Conservation (phyloP, 345 rosid species). For the Reutealis trisperma region DNA sequence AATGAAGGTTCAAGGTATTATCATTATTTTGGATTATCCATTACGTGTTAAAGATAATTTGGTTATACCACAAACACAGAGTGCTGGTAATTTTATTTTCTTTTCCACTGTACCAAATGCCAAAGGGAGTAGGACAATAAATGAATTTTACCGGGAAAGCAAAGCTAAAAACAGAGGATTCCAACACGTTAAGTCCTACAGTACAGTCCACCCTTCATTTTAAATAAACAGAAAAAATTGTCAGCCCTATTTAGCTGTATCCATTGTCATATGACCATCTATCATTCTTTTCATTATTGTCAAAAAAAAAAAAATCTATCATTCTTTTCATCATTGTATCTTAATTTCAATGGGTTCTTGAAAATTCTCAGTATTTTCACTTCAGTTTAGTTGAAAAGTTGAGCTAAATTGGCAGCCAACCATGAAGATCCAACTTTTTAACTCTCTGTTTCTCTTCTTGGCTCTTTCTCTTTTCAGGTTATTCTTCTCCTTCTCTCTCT, state of each 20-base stretch:
- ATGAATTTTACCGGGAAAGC: background rate
- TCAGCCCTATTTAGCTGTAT: background rate
- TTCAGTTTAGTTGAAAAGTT: background rate
- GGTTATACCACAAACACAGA: too few relatives aligned
- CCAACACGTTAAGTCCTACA: background rate
- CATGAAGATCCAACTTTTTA: conserved; percentile 25
- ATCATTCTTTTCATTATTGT: background rate
- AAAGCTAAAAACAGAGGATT: background rate
- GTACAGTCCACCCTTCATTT: background rate
- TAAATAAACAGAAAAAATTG: conserved; percentile 1
- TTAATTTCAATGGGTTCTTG: background rate
- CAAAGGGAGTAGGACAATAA: background rate
- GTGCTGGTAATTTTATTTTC: too few relatives aligned
- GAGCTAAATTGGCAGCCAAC: conserved; percentile 2
- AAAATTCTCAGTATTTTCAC: background rate
- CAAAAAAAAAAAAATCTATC: too few relatives aligned
- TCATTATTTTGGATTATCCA: too few relatives aligned
- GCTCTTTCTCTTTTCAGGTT: conserved; percentile 18
- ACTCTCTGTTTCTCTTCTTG: conserved; percentile 34
- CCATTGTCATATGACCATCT: background rate
- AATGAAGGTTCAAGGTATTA: too few relatives aligned
- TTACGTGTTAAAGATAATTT: too few relatives aligned
- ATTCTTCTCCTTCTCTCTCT: background rate
- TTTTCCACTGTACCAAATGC: background rate
- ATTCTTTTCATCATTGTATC: background rate